Percentiles rank a stretch among this genome's conserved stretches.
phyloP scores from a whole-genome alignment of 208 protist genomes.

The Angomonas deanei region DNA sequence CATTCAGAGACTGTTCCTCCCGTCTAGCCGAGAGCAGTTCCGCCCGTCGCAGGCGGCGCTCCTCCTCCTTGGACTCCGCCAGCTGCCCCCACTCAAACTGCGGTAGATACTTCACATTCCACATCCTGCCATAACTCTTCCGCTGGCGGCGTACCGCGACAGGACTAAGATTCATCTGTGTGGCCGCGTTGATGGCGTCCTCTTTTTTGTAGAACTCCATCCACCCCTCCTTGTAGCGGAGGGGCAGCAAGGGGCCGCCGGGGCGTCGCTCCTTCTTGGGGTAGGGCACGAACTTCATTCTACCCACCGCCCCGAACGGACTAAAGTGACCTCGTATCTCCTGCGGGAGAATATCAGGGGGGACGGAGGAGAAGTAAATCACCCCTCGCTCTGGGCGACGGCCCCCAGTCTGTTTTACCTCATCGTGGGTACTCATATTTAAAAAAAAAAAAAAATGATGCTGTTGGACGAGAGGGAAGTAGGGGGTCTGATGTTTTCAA shows the following conservation, averaged over 20 bases:
- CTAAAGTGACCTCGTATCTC: conserved; percentile 70
- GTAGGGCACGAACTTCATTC: conserved; percentile 68
- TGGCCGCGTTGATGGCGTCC: conserved; percentile 42
- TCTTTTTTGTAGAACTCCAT: conserved; percentile 55
- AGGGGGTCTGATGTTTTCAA: too few relatives aligned
- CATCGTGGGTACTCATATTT: conserved; percentile 4
- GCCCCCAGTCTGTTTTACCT: conserved; percentile 3
- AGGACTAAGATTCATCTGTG: conserved; percentile 46
- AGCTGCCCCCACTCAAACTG: conserved; percentile 62
- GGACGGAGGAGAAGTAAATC: conserved; percentile 69
- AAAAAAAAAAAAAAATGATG: too few relatives aligned
- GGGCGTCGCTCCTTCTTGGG: conserved; percentile 71
- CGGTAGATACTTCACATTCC: conserved; percentile 61
- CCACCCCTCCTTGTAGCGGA: conserved; percentile 76
- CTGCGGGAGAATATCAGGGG: conserved; percentile 69
- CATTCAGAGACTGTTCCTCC: conserved; percentile 58
- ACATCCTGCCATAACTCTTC: conserved; percentile 69
- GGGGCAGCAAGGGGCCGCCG: conserved; percentile 51
- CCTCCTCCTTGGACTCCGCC: conserved; percentile 52
- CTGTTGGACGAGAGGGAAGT: too few relatives aligned
- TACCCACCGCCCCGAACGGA: conserved; percentile 52
- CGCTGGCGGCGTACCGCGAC: conserved; percentile 61
- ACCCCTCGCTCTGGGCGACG: conserved; percentile 59
- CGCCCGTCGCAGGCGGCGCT: conserved; percentile 30
- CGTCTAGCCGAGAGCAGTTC: conserved; percentile 42